phyloP scores from a whole-genome alignment of 2,329 filamentous ascomycete species.

The Colletotrichum sp. region DNA sequence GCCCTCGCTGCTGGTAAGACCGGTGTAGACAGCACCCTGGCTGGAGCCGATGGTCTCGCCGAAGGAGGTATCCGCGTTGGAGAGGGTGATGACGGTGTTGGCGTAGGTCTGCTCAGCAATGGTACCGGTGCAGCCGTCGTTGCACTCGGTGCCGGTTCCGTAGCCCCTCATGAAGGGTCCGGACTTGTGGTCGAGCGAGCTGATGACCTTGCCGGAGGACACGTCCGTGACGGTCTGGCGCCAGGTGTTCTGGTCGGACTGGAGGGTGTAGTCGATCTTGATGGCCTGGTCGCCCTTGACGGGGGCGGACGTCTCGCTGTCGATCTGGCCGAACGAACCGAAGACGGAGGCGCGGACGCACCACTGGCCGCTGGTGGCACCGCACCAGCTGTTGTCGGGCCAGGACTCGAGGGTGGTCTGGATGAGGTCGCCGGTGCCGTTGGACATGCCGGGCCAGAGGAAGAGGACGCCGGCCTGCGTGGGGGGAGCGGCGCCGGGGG shows the following conservation, averaged over 20 bases:
- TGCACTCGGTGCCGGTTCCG: slow-evolving; percentile 46
- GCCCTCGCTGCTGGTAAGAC: slow-evolving; percentile 34
- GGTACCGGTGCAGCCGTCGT: slow-evolving; percentile 41
- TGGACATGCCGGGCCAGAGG: slow-evolving; percentile 50
- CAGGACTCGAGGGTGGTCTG: slow-evolving; percentile 47
- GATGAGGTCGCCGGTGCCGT: slow-evolving; percentile 47
- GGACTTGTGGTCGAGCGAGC: slow-evolving; percentile 35
- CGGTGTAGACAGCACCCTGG: slow-evolving; percentile 36
- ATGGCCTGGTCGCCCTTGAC: background rate
- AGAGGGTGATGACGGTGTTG: slow-evolving; percentile 43
- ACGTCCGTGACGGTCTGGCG: slow-evolving; percentile 37
- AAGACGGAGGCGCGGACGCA: slow-evolving; percentile 37
- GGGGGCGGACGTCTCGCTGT: background rate
- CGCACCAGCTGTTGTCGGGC: slow-evolving; percentile 45
- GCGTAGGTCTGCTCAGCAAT: slow-evolving; percentile 40
- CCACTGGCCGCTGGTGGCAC: slow-evolving; percentile 39
- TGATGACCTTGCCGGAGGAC: slow-evolving; percentile 34
- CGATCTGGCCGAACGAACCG: slow-evolving; percentile 43
- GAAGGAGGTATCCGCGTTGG: slow-evolving; percentile 33
- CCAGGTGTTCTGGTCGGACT: slow-evolving; percentile 25
- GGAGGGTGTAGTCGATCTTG: slow-evolving; percentile 27
- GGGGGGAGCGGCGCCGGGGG: slow-evolving; percentile 40
- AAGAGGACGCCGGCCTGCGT: slow-evolving; percentile 43
- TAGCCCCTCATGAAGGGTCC: slow-evolving; percentile 42
- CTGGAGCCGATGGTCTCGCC: slow-evolving; percentile 29